These are phyloP conservation scores for Apostasia ramifera DNA, from an alignment of 106 monocot genomes.

Conservation along the genomic window DNA sequence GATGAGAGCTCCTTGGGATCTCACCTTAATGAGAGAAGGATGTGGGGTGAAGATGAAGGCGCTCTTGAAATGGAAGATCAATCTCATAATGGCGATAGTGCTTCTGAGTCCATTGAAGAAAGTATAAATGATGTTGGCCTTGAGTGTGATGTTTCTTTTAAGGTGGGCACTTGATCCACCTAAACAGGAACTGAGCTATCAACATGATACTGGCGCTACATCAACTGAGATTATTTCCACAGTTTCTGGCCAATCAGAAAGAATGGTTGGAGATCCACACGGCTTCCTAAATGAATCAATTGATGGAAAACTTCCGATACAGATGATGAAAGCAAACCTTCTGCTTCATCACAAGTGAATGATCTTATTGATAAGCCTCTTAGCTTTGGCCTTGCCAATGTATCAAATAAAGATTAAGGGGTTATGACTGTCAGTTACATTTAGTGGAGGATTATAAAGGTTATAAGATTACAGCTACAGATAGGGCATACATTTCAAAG, in stretches of 20 bases:
- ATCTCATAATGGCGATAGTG: slow-evolving; percentile 23
- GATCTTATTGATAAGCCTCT: slow-evolving; percentile 81
- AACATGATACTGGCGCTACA: not conserved
- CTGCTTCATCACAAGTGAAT: slow-evolving; percentile 66
- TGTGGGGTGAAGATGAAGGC: slow-evolving; percentile 83
- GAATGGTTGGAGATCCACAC: slow-evolving; percentile 5
- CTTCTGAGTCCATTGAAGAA: slow-evolving; percentile 49
- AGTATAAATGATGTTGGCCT: slow-evolving; percentile 5
- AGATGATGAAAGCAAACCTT: slow-evolving; percentile 24
- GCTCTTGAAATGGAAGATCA: slow-evolving; percentile 37
- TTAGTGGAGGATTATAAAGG: slow-evolving; percentile 23
- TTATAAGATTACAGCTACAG: slow-evolving; percentile 39
- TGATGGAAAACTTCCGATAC: slow-evolving; percentile 5
- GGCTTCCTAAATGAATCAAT: not conserved
- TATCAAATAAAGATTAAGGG: slow-evolving; percentile 23
- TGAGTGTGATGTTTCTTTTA: slow-evolving; percentile 17
- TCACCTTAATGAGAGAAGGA: slow-evolving; percentile 96
- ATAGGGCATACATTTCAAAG: slow-evolving; percentile 82
- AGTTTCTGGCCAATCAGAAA: slow-evolving; percentile 7
- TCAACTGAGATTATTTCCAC: not conserved
- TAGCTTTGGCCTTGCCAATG: slow-evolving; percentile 64
- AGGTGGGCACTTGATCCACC: slow-evolving; percentile 3
- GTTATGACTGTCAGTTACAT: slow-evolving; percentile 17
- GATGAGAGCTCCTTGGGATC: slow-evolving; percentile 94
- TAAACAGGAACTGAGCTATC: slow-evolving; percentile 1